A percentile compares a stretch with the other conserved stretches of the same genome.
Evolutionary conservation across 306 rosid genomes (phyloP).

Genomic region (Nissolia schottii): DNA sequence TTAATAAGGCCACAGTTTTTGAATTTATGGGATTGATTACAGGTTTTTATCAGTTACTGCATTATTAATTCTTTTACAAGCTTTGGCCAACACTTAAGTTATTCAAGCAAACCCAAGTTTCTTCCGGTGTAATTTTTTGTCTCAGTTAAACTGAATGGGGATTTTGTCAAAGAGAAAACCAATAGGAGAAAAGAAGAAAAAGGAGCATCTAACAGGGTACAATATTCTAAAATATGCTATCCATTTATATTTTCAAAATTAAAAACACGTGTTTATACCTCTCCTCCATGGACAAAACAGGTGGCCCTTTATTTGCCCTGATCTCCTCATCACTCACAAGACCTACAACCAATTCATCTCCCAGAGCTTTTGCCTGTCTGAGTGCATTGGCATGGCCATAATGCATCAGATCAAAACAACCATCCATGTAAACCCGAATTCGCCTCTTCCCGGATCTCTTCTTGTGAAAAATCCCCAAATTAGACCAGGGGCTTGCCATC

Average conservation of each 20-base stretch:
- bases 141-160: not conserved
- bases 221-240: not conserved
- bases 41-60: not conserved
- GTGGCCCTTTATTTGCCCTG: constrained; percentile 86
- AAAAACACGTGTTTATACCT: constrained; percentile 40
- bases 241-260: not conserved
- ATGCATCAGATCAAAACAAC: constrained; percentile 99
- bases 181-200: not conserved
- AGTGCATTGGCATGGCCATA: constrained; percentile 98
- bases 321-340: constrained; percentile 95
- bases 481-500: constrained; percentile 60
- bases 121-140: not conserved
- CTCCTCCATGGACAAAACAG: constrained; percentile 87
- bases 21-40: constrained; percentile 1
- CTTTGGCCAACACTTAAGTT: not conserved
- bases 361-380: constrained; percentile 95
- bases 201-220: not conserved
- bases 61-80: not conserved
- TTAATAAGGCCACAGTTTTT: not conserved
- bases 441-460: constrained; percentile 71
- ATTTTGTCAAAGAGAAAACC: not conserved
- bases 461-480: constrained; percentile 65
- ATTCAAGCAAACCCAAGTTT: not conserved
- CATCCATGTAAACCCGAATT: constrained; percentile 95
- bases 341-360: constrained; percentile 94